A percentile compares a stretch with the other conserved stretches of the same genome.
phyloP scores from a whole-genome alignment of 2,329 filamentous ascomycete genomes.

The Didymella arachidicola region DNA sequence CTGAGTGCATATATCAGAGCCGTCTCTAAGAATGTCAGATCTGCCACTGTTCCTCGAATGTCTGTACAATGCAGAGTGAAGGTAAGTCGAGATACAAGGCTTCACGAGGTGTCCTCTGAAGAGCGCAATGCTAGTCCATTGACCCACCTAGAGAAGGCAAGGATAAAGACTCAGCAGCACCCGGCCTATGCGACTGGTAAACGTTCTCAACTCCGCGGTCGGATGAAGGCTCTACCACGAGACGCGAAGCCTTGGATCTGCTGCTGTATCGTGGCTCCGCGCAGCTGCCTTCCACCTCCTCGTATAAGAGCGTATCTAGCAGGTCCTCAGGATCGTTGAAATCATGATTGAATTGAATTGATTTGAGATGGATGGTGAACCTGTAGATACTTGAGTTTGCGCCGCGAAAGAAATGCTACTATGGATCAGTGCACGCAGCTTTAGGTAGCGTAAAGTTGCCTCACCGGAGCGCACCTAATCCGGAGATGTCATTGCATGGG shows the following conservation, averaged over 20 bases:
- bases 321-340: background rate
- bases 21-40: no score
- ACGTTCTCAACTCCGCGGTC: background rate
- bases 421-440: background rate
- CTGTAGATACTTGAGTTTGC: no score
- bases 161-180: background rate
- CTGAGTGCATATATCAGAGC: no score
- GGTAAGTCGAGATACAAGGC: no score
- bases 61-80: no score
- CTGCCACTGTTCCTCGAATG: no score
- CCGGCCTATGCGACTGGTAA: background rate
- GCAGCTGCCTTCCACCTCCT: background rate
- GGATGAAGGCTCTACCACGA: constrained; percentile 4
- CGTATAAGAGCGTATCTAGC: background rate
- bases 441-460: background rate
- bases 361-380: no score
- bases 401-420: no score
- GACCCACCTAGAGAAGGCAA: background rate
- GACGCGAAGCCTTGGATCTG: background rate
- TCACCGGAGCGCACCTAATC: background rate
- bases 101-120: background rate
- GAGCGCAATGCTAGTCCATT: background rate
- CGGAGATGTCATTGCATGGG: background rate
- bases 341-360: no score
- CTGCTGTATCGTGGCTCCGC: background rate